Evolutionary conservation across 192 early-diverging fungal species (phyloP).

Genomic region (Chytriomyces sp.): DNA sequence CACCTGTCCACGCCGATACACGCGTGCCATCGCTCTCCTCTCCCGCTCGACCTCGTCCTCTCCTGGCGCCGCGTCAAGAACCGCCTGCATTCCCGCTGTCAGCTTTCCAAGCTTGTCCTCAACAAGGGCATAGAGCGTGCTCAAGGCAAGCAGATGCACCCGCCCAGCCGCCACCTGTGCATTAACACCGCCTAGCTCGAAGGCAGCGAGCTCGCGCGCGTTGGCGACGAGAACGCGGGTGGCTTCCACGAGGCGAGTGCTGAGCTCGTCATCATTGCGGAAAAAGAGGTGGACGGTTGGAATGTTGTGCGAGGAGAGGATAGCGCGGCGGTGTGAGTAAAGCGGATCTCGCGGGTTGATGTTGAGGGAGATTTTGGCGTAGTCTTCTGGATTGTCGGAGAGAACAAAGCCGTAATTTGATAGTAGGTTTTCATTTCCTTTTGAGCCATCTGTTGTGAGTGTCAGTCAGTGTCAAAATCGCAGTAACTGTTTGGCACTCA

Average conservation of each 20-base stretch:
- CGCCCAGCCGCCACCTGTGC: neutral
- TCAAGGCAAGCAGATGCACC: constrained; percentile 27
- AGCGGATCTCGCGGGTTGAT: constrained; percentile 40
- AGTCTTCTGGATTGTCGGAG: constrained; percentile 51
- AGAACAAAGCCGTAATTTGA: constrained; percentile 57
- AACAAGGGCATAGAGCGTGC: constrained; percentile 26
- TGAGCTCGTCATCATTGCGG: constrained; percentile 31
- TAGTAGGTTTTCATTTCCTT: constrained; percentile 57
- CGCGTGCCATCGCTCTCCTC: neutral
- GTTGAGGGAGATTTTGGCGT: constrained; percentile 48
- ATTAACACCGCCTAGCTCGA: neutral
- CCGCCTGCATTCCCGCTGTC: neutral
- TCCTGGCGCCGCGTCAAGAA: too few relatives aligned
- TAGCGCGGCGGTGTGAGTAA: neutral
- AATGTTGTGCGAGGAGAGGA: constrained; percentile 1
- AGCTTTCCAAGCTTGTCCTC: neutral
- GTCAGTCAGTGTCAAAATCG: too few relatives aligned
- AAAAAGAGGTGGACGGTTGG: constrained; percentile 43
- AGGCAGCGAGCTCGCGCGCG: constrained; percentile 24
- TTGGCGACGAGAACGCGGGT: constrained; percentile 44
- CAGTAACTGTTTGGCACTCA: too few relatives aligned
- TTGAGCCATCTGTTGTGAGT: constrained; percentile 43
- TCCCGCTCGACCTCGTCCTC: neutral
- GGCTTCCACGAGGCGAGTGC: constrained; percentile 30
- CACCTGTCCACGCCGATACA: neutral